A percentile compares a stretch with the other conserved stretches of the same genome.
Conservation (phyloP, 495 filamentous ascomycete genomes). For the Evernia prunastri region DNA sequence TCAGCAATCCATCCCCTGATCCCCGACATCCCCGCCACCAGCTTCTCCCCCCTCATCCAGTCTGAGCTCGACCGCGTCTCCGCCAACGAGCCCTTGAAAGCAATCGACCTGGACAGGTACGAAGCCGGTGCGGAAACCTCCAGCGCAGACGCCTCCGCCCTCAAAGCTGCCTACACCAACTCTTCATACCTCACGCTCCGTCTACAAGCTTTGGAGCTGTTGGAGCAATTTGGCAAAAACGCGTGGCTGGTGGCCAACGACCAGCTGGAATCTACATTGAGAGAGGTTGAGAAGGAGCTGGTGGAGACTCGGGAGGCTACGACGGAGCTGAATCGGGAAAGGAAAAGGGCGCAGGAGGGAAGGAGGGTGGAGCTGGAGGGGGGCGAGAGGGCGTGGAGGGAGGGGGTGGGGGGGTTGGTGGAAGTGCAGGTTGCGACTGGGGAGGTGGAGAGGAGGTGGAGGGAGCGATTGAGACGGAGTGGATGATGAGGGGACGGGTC, state of each 20-base stretch:
- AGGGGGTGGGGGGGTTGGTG: conserved; percentile 61
- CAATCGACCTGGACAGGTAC: conserved; percentile 78
- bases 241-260: conserved; percentile 77
- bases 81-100: conserved; percentile 47
- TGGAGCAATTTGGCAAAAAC: conserved; percentile 23
- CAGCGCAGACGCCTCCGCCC: conserved; percentile 20
- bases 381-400: conserved; percentile 67
- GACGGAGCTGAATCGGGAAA: conserved; percentile 62
- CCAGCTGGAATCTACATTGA: conserved; percentile 66
- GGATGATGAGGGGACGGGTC: background rate
- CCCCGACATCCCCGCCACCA: conserved; percentile 36
- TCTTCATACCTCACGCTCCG: conserved; percentile 15
- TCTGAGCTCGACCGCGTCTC: conserved; percentile 57
- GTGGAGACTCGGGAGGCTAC: conserved; percentile 55
- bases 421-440: conserved; percentile 69
- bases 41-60: conserved; percentile 56
- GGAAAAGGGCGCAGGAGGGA: conserved; percentile 56
- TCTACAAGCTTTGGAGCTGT: conserved; percentile 15
- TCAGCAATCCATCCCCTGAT: conserved; percentile 39
- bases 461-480: conserved; percentile 45
- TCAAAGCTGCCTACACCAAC: conserved; percentile 9
- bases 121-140: conserved; percentile 48
- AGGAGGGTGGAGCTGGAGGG: conserved; percentile 55
- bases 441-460: conserved; percentile 51
- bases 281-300: conserved; percentile 69